Evolutionary conservation across 23 red algal species (phyloP), one percentile per base, ranked within the genome.

Genomic region (Chondrus crispus): DNA sequence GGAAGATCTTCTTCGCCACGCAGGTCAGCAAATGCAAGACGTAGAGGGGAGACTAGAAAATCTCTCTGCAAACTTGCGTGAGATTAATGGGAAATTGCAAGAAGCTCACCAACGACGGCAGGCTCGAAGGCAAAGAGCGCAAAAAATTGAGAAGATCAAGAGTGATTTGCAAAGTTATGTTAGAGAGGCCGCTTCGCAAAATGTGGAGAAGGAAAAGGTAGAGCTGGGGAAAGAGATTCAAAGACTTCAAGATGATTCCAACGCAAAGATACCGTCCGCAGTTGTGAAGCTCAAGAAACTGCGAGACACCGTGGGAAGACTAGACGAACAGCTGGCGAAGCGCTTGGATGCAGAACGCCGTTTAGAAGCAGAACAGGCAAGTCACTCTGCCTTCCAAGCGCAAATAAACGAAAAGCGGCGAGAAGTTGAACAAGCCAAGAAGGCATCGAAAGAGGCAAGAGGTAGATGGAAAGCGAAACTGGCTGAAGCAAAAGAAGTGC

Each of bases 331-430:
- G 24, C 28, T 35, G 10, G 51, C 36, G 8, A 35, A 78, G 39
- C 26, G 46, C 24, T 11, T 53, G 12, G 26, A 57, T 22, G 51
- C 32, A 78, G 46, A 78, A 35, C 45, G 51, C 9, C 24, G 24
- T 10, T 35, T 78, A 14, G 51, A 57, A 35, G 18, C 18, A 29
- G 73, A 53, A 35, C 26, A 81, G 45, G 19, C 45, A 13, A 81
- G 5, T 0, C 32, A 70, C 8, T 47, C 33, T 1, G 37, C 40
- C 22, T 24, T 60, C 9, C 22, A 70, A 13, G 36, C 50, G 44
- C 70, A 88, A 70, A 86, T 88, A 22, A 66, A 75, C 33, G 82
- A 72, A 26, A 79, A 69, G 55, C 57, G 52, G 52, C 16, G 42
- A 46, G 51, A 40, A 5, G 62, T 74, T 33, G 83, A 87, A 35